phyloP scores from a whole-genome alignment of 2,329 filamentous ascomycete genomes.

The Neopestalotiopsis sp. region DNA sequence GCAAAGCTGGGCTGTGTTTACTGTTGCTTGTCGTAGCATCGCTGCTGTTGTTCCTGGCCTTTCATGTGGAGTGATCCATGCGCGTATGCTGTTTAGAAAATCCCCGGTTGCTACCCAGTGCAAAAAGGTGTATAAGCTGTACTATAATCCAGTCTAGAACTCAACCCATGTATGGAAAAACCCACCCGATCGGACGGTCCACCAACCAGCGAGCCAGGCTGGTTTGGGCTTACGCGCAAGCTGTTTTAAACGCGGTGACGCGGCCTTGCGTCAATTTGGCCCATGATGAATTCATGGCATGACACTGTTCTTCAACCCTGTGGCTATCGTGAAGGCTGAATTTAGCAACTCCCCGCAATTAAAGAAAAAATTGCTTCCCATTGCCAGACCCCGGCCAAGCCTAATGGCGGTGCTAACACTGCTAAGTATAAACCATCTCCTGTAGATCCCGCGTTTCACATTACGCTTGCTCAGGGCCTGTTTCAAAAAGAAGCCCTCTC shows the following conservation, averaged over 20 bases:
- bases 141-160: background rate
- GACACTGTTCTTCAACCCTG: background rate
- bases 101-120: background rate
- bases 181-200: background rate
- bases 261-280: slow-evolving; percentile 9
- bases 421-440: background rate
- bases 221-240: slow-evolving; percentile 13
- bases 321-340: background rate
- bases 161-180: background rate
- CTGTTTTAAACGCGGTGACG: slow-evolving; percentile 1
- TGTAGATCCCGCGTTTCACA: slow-evolving; percentile 12
- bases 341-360: background rate
- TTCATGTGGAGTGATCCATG: background rate
- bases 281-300: background rate
- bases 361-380: background rate
- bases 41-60: background rate
- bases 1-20: background rate
- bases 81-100: slow-evolving; percentile 8
- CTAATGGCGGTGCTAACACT: background rate
- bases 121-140: background rate
- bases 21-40: background rate
- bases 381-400: background rate
- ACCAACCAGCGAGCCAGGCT: slow-evolving; percentile 8
- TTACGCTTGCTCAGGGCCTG: background rate
- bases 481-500: background rate